These are phyloP conservation scores for Harrya chromipes DNA, from an alignment of 768 basidiomycete genomes.

Conservation along the genomic window DNA sequence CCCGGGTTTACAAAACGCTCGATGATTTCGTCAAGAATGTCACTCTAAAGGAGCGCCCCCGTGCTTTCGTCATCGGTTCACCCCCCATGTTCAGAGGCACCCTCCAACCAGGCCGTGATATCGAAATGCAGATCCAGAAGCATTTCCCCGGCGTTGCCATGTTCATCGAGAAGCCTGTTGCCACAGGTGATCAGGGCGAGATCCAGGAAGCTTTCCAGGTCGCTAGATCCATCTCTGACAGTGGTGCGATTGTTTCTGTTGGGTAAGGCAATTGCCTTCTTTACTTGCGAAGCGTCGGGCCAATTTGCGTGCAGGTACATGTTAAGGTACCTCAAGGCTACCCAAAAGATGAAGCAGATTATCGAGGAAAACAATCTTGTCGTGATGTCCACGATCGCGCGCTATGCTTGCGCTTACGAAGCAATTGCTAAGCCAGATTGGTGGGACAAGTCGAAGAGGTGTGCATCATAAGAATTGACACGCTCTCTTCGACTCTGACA, in stretches of 20 bases:
- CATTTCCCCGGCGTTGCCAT: constrained; percentile 84
- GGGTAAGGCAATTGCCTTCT: constrained; percentile 51
- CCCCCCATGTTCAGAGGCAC: constrained; percentile 94
- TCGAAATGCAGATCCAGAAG: constrained; percentile 85
- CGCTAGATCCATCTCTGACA: constrained; percentile 65
- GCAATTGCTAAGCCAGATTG: constrained; percentile 79
- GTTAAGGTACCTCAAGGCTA: constrained; percentile 90
- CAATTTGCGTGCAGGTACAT: constrained; percentile 60
- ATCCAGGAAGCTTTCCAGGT: constrained; percentile 68
- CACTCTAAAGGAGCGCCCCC: constrained; percentile 62
- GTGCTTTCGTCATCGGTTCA: constrained; percentile 83
- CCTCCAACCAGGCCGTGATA: constrained; percentile 68
- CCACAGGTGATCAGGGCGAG: constrained; percentile 71
- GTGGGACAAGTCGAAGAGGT: constrained; percentile 94
- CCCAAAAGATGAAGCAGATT: constrained; percentile 96
- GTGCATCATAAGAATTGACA: constrained; percentile 19
- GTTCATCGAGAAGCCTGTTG: constrained; percentile 92
- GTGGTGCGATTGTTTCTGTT: constrained; percentile 80
- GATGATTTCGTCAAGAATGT: constrained; percentile 79
- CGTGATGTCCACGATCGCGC: constrained; percentile 94
- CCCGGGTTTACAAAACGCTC: constrained; percentile 78
- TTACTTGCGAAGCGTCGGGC: not conserved
- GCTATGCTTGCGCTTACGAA: constrained; percentile 89
- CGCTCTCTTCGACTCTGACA: constrained; percentile 1
- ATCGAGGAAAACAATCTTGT: constrained; percentile 91